These are phyloP conservation scores for Phylloporus sp. DNA, from an alignment of 768 basidiomycete species.

Conservation along the genomic window DNA sequence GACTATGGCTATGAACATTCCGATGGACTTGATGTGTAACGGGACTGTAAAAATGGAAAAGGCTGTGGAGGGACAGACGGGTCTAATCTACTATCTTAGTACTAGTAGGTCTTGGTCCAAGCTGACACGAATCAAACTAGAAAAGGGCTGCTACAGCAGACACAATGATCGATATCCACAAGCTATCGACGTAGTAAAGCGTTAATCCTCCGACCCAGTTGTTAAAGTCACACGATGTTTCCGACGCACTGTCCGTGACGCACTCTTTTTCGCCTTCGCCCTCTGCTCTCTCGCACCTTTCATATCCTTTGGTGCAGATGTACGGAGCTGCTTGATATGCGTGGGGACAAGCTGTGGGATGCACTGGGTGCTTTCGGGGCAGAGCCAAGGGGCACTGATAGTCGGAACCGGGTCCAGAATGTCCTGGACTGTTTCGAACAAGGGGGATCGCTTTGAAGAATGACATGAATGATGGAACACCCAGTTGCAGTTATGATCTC, in stretches of 20 bases:
- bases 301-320: constrained; percentile 77
- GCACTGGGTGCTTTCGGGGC: constrained; percentile 19
- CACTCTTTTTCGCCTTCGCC: constrained; percentile 38
- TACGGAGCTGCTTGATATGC: constrained; percentile 76
- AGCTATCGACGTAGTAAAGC: too few species aligned
- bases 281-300: constrained; percentile 60
- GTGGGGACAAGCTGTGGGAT: constrained; percentile 51
- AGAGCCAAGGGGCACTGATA: constrained; percentile 63
- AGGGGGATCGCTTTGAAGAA: constrained; percentile 38
- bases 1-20: constrained; percentile 66
- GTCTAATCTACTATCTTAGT: too few species aligned
- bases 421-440: constrained; percentile 30
- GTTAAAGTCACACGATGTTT: constrained; percentile 23
- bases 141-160: too few species aligned
- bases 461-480: constrained; percentile 4
- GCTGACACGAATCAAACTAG: too few species aligned
- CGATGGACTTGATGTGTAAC: neutral
- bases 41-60: neutral
- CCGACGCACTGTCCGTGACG: constrained; percentile 6
- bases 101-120: too few species aligned
- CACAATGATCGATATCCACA: too few species aligned
- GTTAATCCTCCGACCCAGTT: constrained; percentile 6
- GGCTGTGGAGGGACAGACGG: too few species aligned
- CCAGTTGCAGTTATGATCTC: constrained; percentile 17
- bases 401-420: constrained; percentile 49